A percentile compares a stretch with the other conserved stretches of the same genome.
Evolutionary conservation across 768 basidiomycete species (phyloP).

Genomic region (Pholiota conissans): DNA sequence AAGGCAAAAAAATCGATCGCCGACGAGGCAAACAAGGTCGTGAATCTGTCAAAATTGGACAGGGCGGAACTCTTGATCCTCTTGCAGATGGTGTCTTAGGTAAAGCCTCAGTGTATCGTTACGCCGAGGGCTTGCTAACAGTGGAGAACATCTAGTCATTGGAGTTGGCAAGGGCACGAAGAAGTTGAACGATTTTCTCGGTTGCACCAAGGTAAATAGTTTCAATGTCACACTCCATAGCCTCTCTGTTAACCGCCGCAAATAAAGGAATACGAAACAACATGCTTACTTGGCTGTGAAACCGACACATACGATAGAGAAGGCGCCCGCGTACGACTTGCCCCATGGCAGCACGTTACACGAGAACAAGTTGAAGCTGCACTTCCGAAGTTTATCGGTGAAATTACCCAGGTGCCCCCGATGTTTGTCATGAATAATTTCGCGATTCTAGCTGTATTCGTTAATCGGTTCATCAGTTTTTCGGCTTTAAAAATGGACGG

Average conservation of each 20-base stretch:
- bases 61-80: slow-evolving; percentile 95
- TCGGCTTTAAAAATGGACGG: slow-evolving; percentile 99
- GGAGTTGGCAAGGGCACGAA: slow-evolving; percentile 92
- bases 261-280: slow-evolving; percentile 89
- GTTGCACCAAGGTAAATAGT: slow-evolving; percentile 78
- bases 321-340: slow-evolving; percentile 75
- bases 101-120: slow-evolving; percentile 31
- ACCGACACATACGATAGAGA: slow-evolving; percentile 95
- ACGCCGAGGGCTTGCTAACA: not conserved
- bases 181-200: slow-evolving; percentile 76
- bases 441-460: not conserved
- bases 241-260: not conserved
- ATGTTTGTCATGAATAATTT: slow-evolving; percentile 54
- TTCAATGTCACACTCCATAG: not conserved
- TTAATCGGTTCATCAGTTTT: slow-evolving; percentile 55
- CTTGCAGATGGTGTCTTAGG: slow-evolving; percentile 94
- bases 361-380: slow-evolving; percentile 67
- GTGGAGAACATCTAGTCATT: slow-evolving; percentile 55
- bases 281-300: slow-evolving; percentile 89
- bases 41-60: slow-evolving; percentile 77
- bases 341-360: slow-evolving; percentile 85
- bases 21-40: slow-evolving; percentile 44
- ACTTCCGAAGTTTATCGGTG: slow-evolving; percentile 76
- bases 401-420: slow-evolving; percentile 89
- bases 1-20: slow-evolving; percentile 43